Percentiles rank a stretch among this genome's conserved stretches.
These are phyloP conservation scores for Prunus armeniaca DNA, from an alignment of 306 rosid species.

Conservation along the genomic window DNA sequence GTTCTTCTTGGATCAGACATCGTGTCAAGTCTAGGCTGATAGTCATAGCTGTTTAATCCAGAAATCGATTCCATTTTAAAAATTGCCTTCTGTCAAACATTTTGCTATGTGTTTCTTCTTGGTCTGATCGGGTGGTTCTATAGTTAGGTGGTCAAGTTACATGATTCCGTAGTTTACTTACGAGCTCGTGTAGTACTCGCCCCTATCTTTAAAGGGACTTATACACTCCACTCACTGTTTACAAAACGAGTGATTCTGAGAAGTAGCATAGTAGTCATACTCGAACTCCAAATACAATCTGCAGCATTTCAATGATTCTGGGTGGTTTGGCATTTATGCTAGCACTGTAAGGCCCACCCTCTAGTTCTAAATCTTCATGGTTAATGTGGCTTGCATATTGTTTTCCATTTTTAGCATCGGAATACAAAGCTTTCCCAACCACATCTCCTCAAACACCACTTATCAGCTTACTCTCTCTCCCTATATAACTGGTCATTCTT, in stretches of 20 bases:
- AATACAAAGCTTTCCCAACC: no score
- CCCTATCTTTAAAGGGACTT: no score
- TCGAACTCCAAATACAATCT: no score
- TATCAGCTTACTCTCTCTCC: no score
- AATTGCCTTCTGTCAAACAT: background rate
- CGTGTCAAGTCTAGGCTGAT: background rate
- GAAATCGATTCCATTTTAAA: background rate
- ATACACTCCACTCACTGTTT: no score
- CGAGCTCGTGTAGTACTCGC: no score
- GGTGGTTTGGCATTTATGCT: conserved; percentile 78
- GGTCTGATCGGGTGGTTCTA: background rate
- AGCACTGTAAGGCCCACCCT: conserved; percentile 64
- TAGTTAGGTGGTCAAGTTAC: background rate
- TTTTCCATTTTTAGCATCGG: background rate
- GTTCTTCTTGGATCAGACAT: background rate
- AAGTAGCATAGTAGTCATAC: no score
- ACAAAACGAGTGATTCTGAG: no score
- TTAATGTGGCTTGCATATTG: conserved; percentile 8
- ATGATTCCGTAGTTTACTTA: background rate
- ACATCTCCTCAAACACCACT: no score
- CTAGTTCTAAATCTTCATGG: background rate
- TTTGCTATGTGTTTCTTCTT: background rate
- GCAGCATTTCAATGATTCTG: conserved; percentile 83
- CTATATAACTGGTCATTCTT: no score
- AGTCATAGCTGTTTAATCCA: background rate